Percentiles rank a stretch among this genome's conserved stretches.
phyloP scores from a whole-genome alignment of 495 filamentous ascomycete species.

The Hypomontagnella monticulosa region DNA sequence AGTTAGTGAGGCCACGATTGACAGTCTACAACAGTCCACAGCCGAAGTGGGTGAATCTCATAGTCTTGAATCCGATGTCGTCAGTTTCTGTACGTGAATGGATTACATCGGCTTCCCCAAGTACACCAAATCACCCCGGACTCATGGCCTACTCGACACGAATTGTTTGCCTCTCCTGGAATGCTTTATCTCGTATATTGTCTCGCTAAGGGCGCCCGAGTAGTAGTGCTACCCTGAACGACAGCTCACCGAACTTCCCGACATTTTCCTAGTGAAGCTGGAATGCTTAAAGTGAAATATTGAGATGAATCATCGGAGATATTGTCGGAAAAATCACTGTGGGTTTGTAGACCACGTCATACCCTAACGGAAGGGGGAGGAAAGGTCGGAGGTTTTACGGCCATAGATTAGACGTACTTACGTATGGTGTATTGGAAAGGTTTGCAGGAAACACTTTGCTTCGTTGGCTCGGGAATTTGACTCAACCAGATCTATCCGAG shows the following conservation, averaged over 20 bases:
- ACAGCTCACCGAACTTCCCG: slow-evolving; percentile 3
- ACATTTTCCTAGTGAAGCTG: slow-evolving; percentile 2
- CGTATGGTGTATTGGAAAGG: not conserved
- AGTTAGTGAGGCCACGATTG: not conserved
- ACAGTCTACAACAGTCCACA: not conserved
- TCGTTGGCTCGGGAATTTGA: slow-evolving; percentile 9
- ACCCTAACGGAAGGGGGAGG: not conserved
- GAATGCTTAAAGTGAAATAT: slow-evolving; percentile 16
- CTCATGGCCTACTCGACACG: not conserved
- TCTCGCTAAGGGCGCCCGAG: not conserved
- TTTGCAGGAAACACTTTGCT: not conserved
- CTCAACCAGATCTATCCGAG: not conserved
- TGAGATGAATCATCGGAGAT: not conserved
- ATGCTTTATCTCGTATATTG: not conserved
- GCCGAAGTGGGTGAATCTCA: not conserved
- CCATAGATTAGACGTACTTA: not conserved
- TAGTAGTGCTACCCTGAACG: not conserved
- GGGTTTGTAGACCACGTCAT: slow-evolving; percentile 4
- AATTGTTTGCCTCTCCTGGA: slow-evolving; percentile 15
- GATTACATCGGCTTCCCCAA: not conserved
- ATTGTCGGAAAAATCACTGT: not conserved
- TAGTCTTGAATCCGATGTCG: not conserved
- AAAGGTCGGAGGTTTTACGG: not conserved
- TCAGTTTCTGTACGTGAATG: not conserved
- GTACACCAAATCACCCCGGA: not conserved